These are phyloP conservation scores for Uromyces viciae-fabae DNA, from an alignment of 1,284 basidiomycete genomes.

Conservation along the genomic window DNA sequence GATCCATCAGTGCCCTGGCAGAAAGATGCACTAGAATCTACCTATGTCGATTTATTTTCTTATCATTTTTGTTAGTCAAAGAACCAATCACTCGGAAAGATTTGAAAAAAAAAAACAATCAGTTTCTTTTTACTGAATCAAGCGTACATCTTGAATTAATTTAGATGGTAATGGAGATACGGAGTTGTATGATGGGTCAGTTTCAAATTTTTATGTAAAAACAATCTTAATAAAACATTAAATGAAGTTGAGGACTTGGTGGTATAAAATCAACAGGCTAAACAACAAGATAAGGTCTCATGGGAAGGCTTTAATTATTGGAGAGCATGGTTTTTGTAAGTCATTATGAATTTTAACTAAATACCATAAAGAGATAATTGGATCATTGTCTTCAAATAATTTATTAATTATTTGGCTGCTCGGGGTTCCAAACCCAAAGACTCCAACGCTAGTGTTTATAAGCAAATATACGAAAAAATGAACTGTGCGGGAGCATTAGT, in stretches of 20 bases:
- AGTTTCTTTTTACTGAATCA: not conserved
- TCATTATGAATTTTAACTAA: not conserved
- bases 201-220: not conserved
- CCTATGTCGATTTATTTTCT: conserved; percentile 35
- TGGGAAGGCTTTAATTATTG: conserved; percentile 34
- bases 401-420: not conserved
- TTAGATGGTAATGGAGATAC: conserved; percentile 31
- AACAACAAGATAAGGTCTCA: conserved; percentile 1
- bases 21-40: conserved; percentile 14
- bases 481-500: conserved; percentile 32
- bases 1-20: conserved; percentile 18
- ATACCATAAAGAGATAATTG: no score
- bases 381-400: no score
- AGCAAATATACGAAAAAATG: conserved; percentile 14
- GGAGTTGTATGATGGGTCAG: conserved; percentile 4
- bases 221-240: no score
- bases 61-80: conserved; percentile 38
- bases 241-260: not conserved
- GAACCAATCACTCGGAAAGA: not conserved
- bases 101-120: not conserved
- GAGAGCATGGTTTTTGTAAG: conserved; percentile 43
- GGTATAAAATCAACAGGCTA: not conserved
- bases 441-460: not conserved
- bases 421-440: not conserved
- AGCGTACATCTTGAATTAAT: not conserved